These are phyloP conservation scores for Metarhizium robertsii DNA, from an alignment of 2,329 filamentous ascomycete species.

Conservation along the genomic window DNA sequence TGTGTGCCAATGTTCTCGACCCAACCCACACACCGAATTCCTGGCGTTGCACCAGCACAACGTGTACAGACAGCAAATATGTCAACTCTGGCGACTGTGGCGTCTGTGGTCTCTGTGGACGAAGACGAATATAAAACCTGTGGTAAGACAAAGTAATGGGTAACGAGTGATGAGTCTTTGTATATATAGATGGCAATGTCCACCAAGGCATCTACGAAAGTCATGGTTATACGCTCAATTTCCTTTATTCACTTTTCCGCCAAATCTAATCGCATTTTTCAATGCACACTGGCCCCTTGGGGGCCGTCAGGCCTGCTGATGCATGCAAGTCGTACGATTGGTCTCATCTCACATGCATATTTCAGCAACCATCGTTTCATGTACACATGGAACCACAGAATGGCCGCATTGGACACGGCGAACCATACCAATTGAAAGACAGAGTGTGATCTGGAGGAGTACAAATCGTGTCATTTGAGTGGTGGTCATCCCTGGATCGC, in stretches of 20 bases:
- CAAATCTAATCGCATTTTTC: too few relatives aligned
- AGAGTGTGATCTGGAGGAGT: not conserved
- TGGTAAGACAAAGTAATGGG: not conserved
- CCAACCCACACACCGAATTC: constrained; percentile 38
- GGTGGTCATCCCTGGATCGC: not conserved
- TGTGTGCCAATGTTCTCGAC: constrained; percentile 63
- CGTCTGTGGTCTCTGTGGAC: constrained; percentile 61
- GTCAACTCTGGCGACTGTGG: constrained; percentile 61
- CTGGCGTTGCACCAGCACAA: constrained; percentile 54
- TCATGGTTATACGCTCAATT: too few relatives aligned
- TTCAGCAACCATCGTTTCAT: not conserved
- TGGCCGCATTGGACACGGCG: not conserved
- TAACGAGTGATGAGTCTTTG: not conserved
- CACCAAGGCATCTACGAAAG: too few relatives aligned
- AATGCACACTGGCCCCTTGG: too few relatives aligned
- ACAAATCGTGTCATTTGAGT: not conserved
- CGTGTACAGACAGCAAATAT: constrained; percentile 50
- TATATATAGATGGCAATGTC: too few relatives aligned
- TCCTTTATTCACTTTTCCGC: too few relatives aligned
- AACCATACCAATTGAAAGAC: not conserved
- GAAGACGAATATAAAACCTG: constrained; percentile 18
- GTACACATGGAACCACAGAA: not conserved
- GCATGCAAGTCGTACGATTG: not conserved
- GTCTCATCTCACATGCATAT: not conserved
- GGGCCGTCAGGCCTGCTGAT: too few relatives aligned